phyloP scores from a whole-genome alignment of 192 early-diverging fungal species.

The Phlyctochytrium bullatum region DNA sequence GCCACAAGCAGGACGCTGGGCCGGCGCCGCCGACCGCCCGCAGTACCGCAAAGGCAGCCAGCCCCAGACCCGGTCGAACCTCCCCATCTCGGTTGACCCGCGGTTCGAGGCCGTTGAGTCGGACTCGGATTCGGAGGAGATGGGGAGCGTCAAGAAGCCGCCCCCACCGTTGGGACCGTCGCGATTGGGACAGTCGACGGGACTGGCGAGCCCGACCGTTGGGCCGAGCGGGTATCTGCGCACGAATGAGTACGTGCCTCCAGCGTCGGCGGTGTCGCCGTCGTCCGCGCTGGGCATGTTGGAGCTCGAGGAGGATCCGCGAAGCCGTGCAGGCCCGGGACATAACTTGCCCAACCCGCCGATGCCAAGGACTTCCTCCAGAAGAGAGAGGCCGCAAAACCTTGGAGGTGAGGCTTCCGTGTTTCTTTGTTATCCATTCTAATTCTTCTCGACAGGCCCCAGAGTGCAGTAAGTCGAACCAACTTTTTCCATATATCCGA shows the following conservation, averaged over 20 bases:
- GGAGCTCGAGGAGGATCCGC: background rate
- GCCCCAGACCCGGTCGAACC: background rate
- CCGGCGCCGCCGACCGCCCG: background rate
- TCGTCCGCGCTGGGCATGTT: background rate
- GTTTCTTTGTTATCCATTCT: too few relatives aligned
- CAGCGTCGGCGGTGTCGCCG: background rate
- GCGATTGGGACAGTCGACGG: background rate
- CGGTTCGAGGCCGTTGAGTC: constrained; percentile 1
- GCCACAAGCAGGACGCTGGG: background rate
- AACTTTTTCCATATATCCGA: too few relatives aligned
- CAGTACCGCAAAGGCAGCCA: too few relatives aligned
- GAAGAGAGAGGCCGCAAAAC: too few relatives aligned
- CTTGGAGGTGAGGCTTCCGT: too few relatives aligned
- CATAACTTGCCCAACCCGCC: background rate
- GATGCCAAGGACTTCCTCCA: constrained; percentile 1
- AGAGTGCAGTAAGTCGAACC: too few relatives aligned
- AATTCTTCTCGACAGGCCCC: too few relatives aligned
- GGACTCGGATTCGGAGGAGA: constrained; percentile 1
- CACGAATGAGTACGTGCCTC: background rate
- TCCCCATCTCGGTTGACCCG: constrained; percentile 5
- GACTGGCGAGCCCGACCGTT: background rate
- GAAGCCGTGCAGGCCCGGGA: background rate
- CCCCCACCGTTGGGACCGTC: background rate
- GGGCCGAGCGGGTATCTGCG: background rate
- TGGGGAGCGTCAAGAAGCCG: background rate